Evolutionary conservation across 495 filamentous ascomycete genomes (phyloP), one percentile per base, ranked within the genome.

Genomic region (Podospora pseudocomata): DNA sequence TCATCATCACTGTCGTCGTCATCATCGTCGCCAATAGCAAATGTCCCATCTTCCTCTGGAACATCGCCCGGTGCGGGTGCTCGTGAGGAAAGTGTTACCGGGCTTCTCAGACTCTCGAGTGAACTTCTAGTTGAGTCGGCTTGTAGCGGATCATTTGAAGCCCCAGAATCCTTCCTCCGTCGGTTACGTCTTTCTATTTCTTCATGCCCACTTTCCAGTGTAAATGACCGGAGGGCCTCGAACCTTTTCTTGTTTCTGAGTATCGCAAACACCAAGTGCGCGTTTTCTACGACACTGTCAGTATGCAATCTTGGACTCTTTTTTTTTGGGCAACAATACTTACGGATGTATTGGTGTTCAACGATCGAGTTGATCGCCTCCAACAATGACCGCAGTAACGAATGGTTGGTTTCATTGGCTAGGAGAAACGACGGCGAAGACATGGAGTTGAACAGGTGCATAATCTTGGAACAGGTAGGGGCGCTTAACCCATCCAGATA

Each of bases 341-440:
- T 82, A 98, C 94, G 89, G 39, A 81, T 84, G 72, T 93, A 97
- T 75, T 97, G 90, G 77, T 97, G 91, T 80, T 99, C 95, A 49
- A 98, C 83, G 32, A 97, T 90, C 2, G 93, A 86, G 74, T 97
- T 98, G 75, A 99, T 89, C 2, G 92, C 91, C 75, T 97, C 93
- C 15, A 99, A 83, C 39, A 99, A 79, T 0, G 94, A 93, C 20
- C 87, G 85, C 28, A 99, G 82, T 30, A 97, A 86, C 39, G 80
- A 78, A 67, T 99, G 92, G 67, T 99, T 99, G 16, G 86, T 92
- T 68, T 99, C 96, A 73, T 98, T 99, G 5, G 93, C 92, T 23
- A 99, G 81, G n/a, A 99, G 81, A 77, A 98, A 99, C 28, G 88
- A 91, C 1, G 96, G 96, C 0, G 95, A 91, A 6, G 95, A 97